phyloP scores from a whole-genome alignment of 345 rosid species.

The Eucalyptus melliodora region DNA sequence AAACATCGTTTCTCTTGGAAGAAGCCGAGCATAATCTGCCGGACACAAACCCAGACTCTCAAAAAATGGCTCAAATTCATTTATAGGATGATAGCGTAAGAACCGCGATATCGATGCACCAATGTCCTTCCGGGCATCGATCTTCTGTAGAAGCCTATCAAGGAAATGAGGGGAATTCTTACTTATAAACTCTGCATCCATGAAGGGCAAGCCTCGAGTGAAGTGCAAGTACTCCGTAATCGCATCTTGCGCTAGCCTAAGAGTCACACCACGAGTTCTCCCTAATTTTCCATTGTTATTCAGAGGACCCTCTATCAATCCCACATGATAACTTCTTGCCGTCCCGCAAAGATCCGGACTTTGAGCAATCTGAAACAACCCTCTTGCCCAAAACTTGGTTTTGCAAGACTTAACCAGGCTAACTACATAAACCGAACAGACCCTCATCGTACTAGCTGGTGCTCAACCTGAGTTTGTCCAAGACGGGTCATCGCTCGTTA shows the following conservation, averaged over 20 bases:
- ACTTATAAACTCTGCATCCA: slow-evolving; percentile 63
- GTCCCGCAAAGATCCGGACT: slow-evolving; percentile 34
- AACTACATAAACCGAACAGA: slow-evolving; percentile 8
- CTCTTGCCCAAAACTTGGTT: slow-evolving; percentile 1
- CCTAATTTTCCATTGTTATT: background rate
- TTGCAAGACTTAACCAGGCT: slow-evolving; percentile 1
- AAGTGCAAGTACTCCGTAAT: slow-evolving; percentile 54
- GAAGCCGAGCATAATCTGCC: slow-evolving; percentile 20
- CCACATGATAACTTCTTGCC: background rate
- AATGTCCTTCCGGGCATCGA: slow-evolving; percentile 15
- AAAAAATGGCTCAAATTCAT: slow-evolving; percentile 83
- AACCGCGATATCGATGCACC: slow-evolving; percentile 22
- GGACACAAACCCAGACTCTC: slow-evolving; percentile 72
- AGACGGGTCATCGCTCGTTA: slow-evolving; percentile 15
- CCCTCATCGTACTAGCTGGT: slow-evolving; percentile 26
- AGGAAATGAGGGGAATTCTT: slow-evolving; percentile 50
- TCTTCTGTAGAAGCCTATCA: slow-evolving; percentile 17
- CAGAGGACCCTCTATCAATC: background rate
- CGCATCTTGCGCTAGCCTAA: slow-evolving; percentile 49
- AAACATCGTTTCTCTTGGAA: slow-evolving; percentile 35
- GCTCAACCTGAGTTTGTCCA: slow-evolving; percentile 15
- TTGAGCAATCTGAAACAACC: background rate
- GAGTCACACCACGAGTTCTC: slow-evolving; percentile 7
- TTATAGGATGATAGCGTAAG: slow-evolving; percentile 64
- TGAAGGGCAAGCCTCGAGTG: slow-evolving; percentile 44